Evolutionary conservation across 345 rosid species (phyloP).

Genomic region (Anacardium occidentale): DNA sequence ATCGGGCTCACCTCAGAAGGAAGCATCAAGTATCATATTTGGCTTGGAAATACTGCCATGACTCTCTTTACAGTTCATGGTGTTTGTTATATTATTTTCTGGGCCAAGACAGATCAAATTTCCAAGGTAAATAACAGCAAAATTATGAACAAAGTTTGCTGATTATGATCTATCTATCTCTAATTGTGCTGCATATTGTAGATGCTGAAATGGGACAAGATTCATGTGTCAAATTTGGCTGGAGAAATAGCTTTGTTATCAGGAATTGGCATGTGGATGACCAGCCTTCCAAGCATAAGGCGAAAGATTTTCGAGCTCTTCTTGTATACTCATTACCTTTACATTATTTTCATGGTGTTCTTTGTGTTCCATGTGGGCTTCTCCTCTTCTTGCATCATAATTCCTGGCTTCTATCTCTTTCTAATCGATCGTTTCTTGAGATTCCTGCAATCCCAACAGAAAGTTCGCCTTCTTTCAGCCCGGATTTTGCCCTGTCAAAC

Average conservation of each 20-base stretch:
- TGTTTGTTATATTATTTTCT: slow-evolving; percentile 31
- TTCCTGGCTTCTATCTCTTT: slow-evolving; percentile 65
- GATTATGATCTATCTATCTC: no score
- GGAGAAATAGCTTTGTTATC: slow-evolving; percentile 49
- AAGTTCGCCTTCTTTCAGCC: slow-evolving; percentile 39
- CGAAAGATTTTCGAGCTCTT: slow-evolving; percentile 57
- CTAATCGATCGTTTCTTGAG: slow-evolving; percentile 51
- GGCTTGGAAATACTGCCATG: slow-evolving; percentile 44
- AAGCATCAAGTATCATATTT: slow-evolving; percentile 49
- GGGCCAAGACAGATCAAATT: slow-evolving; percentile 31
- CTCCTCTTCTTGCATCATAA: slow-evolving; percentile 40
- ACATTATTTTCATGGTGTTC: slow-evolving; percentile 47
- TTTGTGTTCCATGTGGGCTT: slow-evolving; percentile 54
- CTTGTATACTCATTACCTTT: slow-evolving; percentile 59
- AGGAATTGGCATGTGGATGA: slow-evolving; percentile 51
- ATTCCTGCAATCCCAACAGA: slow-evolving; percentile 51
- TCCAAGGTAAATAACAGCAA: slow-evolving; percentile 26
- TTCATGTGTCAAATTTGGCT: slow-evolving; percentile 43
- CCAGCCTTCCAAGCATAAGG: slow-evolving; percentile 40
- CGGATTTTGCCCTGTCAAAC: slow-evolving; percentile 45
- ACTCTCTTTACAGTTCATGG: slow-evolving; percentile 46
- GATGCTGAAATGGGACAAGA: slow-evolving; percentile 46
- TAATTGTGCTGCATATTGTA: slow-evolving; percentile 12
- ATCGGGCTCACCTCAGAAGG: slow-evolving; percentile 43
- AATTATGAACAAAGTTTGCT: background rate